Base-by-base conservation (phyloP, 139 green algal species). In the Chlamydomonas incerta region DNA sequence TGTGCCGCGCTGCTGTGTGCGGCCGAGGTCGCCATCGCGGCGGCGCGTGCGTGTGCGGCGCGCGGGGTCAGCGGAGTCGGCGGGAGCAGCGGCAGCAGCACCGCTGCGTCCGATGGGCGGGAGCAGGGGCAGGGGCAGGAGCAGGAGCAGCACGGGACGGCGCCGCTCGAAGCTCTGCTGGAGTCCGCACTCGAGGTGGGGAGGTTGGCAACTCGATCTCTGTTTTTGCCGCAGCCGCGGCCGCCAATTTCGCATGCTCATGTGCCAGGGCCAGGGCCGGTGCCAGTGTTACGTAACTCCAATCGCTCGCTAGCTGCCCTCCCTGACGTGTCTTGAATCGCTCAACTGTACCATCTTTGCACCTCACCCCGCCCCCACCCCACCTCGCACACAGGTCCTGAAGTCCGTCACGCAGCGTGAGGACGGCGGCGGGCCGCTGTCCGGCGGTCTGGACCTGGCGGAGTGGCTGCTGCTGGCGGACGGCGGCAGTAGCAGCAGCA, bases 101-200 rank as follows among this genome's bases (percentile, higher is more conserved):
- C 21, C 24, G 26, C 62, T 13, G 21, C 17, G 5, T 3, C 23
- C n/a, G n/a, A 34, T 4, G 10, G 18, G 72, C 41, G 18, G 34
- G 10, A 41, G 14, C 72, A 37, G 28, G 13, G 46, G 9, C 52
- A 33, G 58, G 55, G 31, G 29, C 55, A 46, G 55, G 31, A n/a
- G 15, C 15, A 14, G 23, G 52, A 47, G 31, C n/a, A n/a, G n/a
- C n/a, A n/a, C n/a, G 67, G 68, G 17, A 33, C 11, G 3, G 50
- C 28, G 28, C 66, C 31, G 66, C 3, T 33, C 34, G 68, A 34
- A 4, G 52, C 68, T 2, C 68, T 86, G 50, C 69, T 89, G 34
- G 85, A 89, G 76, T 68, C 75, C 29, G 85, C 63, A 2, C 46
- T 89, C 2, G 85, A 89, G 85, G 85, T 85, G 58, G 11, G 85